phyloP scores from a whole-genome alignment of 306 rosid species.

The Vicia faba region DNA sequence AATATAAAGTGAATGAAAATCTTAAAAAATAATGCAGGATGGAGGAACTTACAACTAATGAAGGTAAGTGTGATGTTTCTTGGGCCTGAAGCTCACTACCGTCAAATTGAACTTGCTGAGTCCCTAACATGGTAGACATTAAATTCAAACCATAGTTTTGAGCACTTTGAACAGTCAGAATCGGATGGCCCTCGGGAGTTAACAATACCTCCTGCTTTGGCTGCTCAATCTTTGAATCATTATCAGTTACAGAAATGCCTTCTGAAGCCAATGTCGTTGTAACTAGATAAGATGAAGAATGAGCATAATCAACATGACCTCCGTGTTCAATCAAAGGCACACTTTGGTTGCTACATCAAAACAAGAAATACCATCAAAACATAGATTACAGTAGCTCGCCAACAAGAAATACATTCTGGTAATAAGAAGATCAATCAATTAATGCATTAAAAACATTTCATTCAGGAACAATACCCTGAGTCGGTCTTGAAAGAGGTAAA shows the following conservation, averaged over 20 bases:
- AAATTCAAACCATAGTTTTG: slow-evolving; percentile 50
- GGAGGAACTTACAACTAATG: slow-evolving; percentile 43
- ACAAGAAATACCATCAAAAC: slow-evolving; percentile 30
- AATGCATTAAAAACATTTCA: slow-evolving; percentile 25
- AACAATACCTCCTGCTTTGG: slow-evolving; percentile 50
- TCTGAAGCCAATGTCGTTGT: slow-evolving; percentile 46
- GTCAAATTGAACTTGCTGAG: slow-evolving; percentile 48
- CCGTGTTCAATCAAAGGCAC: slow-evolving; percentile 40
- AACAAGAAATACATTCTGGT: slow-evolving; percentile 16
- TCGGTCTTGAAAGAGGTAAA: slow-evolving; percentile 10
- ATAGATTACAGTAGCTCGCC: slow-evolving; percentile 22
- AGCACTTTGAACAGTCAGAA: slow-evolving; percentile 43
- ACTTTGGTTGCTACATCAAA: slow-evolving; percentile 52
- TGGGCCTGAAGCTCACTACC: slow-evolving; percentile 48
- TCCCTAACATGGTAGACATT: slow-evolving; percentile 48
- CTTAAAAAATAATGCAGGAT: slow-evolving; percentile 7
- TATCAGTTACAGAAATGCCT: slow-evolving; percentile 36
- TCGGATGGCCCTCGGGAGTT: slow-evolving; percentile 48
- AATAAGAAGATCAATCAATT: slow-evolving; percentile 23
- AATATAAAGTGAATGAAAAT: slow-evolving; percentile 17
- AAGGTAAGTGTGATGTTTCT: slow-evolving; percentile 40
- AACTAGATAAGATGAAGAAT: slow-evolving; percentile 43
- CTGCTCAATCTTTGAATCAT: slow-evolving; percentile 52
- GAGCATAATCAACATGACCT: slow-evolving; percentile 49
- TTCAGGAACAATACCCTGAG: slow-evolving; percentile 15